Base-by-base conservation (phyloP, 495 filamentous ascomycete species). In the Chlorociboria aeruginascens region DNA sequence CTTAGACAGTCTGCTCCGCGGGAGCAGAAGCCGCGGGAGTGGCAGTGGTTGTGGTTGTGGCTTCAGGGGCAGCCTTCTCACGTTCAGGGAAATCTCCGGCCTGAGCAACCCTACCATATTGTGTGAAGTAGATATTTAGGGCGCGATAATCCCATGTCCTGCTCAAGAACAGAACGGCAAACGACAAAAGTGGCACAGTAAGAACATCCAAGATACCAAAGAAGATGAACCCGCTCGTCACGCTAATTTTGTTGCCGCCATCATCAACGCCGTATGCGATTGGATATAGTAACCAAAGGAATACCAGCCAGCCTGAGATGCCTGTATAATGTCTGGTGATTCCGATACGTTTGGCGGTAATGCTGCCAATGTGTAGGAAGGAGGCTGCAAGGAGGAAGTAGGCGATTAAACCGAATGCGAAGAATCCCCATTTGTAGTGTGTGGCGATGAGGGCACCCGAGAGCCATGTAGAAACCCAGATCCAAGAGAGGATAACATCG, bases 151-250 rank as follows among this genome's bases (percentile, higher is more conserved):
- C 71, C 71, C 71, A 75, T 12, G 10, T 13, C 0, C 6, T 39
- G 38, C 30, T 17, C 20, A 73, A 68, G 66, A 66, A 68, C 36
- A 73, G 56, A 45, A 78, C 55, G 2, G 59, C 35, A 25, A 71
- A 38, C 3, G 68, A 65, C 40, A 82, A 73, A 0, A 78, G 57
- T 1, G 76, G 79, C 46, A 81, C 75, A 6, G 77, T 61, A 11
- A 83, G 46, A 7, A 85, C 53, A 53, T 87, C 83, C 11, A 87
- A 61, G n/a, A 85, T 66, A n/a, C 81, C 79, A 52, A 83, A 86
- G 62, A 87, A 86, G 48, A 84, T 63, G 11, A 72, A 69, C 51
- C 78, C 78, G 3, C 69, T 73, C 48, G 82, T 80, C 0, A 79
- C 72, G 1, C 73, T 57, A 47, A 85, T 81, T 46, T 72, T 61